Evolutionary conservation across 768 basidiomycete species (phyloP).

Genomic region (Termitomyces eurrhizus): DNA sequence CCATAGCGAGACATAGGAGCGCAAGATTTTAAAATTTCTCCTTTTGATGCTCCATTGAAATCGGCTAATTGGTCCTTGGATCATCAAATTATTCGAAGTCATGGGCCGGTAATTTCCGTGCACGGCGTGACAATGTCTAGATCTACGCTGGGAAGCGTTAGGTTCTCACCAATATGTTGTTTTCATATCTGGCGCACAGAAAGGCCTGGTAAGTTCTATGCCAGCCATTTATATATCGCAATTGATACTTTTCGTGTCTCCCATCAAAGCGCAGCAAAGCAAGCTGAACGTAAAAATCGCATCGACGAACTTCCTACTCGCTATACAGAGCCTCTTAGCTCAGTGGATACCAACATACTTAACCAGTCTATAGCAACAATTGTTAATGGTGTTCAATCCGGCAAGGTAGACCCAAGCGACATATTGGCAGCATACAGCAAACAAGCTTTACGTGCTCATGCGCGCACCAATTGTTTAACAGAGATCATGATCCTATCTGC

Average conservation of each 20-base stretch:
- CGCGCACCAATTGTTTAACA: constrained; percentile 52
- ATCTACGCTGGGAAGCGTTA: not conserved
- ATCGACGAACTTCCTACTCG: constrained; percentile 25
- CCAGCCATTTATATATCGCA: not conserved
- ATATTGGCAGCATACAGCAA: constrained; percentile 43
- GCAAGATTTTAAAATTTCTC: too few relatives aligned
- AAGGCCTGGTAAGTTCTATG: constrained; percentile 28
- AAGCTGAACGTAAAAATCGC: constrained; percentile 29
- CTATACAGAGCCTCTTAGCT: constrained; percentile 27
- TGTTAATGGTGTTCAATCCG: constrained; percentile 26
- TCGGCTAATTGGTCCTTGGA: too few relatives aligned
- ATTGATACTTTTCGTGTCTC: not conserved
- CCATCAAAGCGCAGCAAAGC: constrained; percentile 27
- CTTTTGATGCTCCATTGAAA: too few relatives aligned
- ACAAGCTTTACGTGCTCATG: constrained; percentile 40
- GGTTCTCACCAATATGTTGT: constrained; percentile 18
- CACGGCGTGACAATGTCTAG: not conserved
- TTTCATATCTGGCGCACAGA: constrained; percentile 33
- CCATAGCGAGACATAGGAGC: too few relatives aligned
- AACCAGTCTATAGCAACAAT: constrained; percentile 25
- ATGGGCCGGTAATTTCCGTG: not conserved
- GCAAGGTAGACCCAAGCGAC: constrained; percentile 24
- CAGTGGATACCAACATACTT: constrained; percentile 27
- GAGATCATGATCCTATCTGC: constrained; percentile 48
- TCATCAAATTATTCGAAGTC: not conserved